Base-by-base conservation (phyloP, 805 yeast species). In the Ogataea paraovalis region DNA sequence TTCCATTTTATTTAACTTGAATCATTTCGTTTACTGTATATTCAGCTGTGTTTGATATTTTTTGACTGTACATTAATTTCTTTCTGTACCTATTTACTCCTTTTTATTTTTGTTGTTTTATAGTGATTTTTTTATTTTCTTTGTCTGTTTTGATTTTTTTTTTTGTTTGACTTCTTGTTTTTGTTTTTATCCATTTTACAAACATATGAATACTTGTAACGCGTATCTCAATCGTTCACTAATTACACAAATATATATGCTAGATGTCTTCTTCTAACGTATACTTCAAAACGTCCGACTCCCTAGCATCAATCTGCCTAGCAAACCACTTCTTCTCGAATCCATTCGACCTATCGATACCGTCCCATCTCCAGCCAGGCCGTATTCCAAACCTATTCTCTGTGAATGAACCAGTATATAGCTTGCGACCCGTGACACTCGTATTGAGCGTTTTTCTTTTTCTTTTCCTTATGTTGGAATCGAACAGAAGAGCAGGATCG, bases 351-450 rank as follows among this genome's bases (percentile, higher is more conserved):
- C 98, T 69, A 65, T 88, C 91, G 2, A 91, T 82, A 0, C 97
- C 97, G 64, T 87, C 96, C 98, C 98, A 91, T 48, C 87, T 71
- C 54, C 72, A 71, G 0, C 97, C 97, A 0, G 97, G 96, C 4
- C 69, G 66, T 13, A 91, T 82, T 2, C 76, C 76, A 64, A 87
- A 91, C 48, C 98, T 69, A 60, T 91, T 91, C 19, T 78, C 78
- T 0, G 87, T 80, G 46, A 66, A 78, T 0, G 72, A 53, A 0
- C 83, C 83, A 25, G 67, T 61, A 55, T 83, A 89, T 1, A 77
- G 62, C 40, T 76, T 80, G 39, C 86, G 62, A 0, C 89, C 88
- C 1, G 70, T 64, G 13, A 55, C 42, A 16, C 71, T 63, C 3
- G 60, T 52, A n/a, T 38, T 45, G 13, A 36, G 38, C 7, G 45